Percentiles rank a stretch among this genome's conserved stretches.
phyloP scores from a whole-genome alignment of 495 filamentous ascomycete genomes.

The Astrocystis sublimbata region DNA sequence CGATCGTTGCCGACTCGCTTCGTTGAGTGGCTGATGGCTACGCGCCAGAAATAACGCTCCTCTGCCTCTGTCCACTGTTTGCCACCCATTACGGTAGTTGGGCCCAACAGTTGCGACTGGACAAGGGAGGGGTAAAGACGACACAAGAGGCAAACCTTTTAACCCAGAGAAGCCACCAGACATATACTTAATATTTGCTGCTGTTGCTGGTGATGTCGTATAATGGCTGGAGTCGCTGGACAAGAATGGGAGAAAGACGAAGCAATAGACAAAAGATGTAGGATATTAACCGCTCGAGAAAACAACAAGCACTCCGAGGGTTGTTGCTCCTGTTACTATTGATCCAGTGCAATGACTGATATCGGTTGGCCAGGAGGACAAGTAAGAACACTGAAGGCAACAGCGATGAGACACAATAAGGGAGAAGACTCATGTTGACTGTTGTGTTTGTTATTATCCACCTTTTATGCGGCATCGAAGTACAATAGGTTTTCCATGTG shows the following conservation, averaged over 20 bases:
- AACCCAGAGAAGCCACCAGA: no score
- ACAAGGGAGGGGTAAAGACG: no score
- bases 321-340: no score
- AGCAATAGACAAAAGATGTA: no score
- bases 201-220: neutral
- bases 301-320: no score
- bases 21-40: slow-evolving; percentile 36
- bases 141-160: no score
- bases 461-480: neutral
- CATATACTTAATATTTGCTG: neutral
- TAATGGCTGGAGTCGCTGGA: neutral
- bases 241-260: no score
- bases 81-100: slow-evolving; percentile 36
- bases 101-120: neutral
- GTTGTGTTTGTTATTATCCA: neutral
- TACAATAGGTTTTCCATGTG: neutral
- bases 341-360: neutral
- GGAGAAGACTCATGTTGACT: neutral
- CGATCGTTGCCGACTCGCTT: slow-evolving; percentile 36
- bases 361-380: neutral
- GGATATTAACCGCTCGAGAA: no score
- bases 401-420: neutral
- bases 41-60: slow-evolving; percentile 44
- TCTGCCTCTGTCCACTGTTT: slow-evolving; percentile 42
- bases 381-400: neutral